Conservation (phyloP, 805 yeast species). For the Tanozyma kutaoensis region DNA sequence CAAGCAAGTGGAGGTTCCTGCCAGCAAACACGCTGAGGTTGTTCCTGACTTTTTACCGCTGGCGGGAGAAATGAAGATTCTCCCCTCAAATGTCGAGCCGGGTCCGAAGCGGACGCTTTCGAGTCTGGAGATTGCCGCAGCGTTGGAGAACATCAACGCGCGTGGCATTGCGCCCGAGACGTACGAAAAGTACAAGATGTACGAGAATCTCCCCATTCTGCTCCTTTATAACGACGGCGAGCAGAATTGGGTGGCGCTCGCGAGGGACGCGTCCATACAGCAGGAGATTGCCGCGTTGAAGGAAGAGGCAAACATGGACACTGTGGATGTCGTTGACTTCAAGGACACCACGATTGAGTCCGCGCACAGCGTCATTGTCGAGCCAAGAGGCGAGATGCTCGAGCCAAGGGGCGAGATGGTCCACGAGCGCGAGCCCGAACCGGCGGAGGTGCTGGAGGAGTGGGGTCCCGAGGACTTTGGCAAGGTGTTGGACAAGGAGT, state of each 20-base stretch:
- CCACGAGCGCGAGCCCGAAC: too few species aligned
- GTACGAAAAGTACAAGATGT: constrained; percentile 4
- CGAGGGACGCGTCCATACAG: constrained; percentile 13
- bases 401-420: too few species aligned
- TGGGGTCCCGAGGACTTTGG: constrained; percentile 15
- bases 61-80: too few species aligned
- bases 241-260: constrained; percentile 11
- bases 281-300: constrained; percentile 11
- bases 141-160: constrained; percentile 2
- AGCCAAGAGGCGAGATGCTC: too few species aligned
- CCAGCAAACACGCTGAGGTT: too few species aligned
- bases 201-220: constrained; percentile 5
- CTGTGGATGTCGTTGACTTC: constrained; percentile 2
- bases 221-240: constrained; percentile 9
- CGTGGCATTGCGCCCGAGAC: constrained; percentile 2
- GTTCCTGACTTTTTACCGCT: too few species aligned
- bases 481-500: constrained; percentile 8
- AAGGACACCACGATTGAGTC: too few species aligned
- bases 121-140: not conserved
- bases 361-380: too few species aligned
- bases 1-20: too few species aligned
- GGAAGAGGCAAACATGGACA: constrained; percentile 7
- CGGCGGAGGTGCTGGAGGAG: too few species aligned
- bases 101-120: too few species aligned
- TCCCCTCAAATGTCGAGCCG: too few species aligned